phyloP scores from a whole-genome alignment of 139 green algal genomes.

The Volvox africanus region DNA sequence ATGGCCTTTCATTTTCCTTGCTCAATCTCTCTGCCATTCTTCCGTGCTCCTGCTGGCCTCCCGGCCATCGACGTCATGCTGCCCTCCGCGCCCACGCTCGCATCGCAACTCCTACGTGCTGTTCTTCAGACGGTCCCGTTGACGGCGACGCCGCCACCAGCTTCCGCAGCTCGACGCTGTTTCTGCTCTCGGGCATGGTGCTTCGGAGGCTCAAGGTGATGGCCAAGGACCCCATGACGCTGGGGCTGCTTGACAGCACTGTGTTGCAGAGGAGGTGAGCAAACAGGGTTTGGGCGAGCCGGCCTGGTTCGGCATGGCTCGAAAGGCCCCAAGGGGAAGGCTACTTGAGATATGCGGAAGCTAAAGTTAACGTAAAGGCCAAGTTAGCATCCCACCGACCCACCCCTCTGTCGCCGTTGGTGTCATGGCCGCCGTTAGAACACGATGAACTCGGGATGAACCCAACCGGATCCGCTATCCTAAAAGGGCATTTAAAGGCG shows the following conservation, averaged over 20 bases:
- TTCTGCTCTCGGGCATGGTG: constrained; percentile 11
- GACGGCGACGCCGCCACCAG: constrained; percentile 34
- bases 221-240: constrained; percentile 6
- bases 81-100: neutral
- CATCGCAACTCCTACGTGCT: neutral
- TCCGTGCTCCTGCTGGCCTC: neutral
- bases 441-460: too few relatives aligned
- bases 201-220: constrained; percentile 37
- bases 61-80: neutral
- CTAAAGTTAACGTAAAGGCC: too few relatives aligned
- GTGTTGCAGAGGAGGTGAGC: constrained; percentile 22
- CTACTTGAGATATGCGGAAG: too few relatives aligned
- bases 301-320: too few relatives aligned
- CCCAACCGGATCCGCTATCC: too few relatives aligned
- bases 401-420: too few relatives aligned
- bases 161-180: neutral
- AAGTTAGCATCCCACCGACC: too few relatives aligned
- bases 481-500: too few relatives aligned
- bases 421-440: too few relatives aligned
- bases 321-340: too few relatives aligned
- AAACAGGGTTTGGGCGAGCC: too few relatives aligned
- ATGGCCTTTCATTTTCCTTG: too few relatives aligned
- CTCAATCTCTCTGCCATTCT: neutral
- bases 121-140: constrained; percentile 4
- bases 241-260: constrained; percentile 22